Evolutionary conservation across 225 moss, liverwort and hornwort species (phyloP), one percentile per base, ranked within the genome.

Genomic region (Polytrichum formosum): DNA sequence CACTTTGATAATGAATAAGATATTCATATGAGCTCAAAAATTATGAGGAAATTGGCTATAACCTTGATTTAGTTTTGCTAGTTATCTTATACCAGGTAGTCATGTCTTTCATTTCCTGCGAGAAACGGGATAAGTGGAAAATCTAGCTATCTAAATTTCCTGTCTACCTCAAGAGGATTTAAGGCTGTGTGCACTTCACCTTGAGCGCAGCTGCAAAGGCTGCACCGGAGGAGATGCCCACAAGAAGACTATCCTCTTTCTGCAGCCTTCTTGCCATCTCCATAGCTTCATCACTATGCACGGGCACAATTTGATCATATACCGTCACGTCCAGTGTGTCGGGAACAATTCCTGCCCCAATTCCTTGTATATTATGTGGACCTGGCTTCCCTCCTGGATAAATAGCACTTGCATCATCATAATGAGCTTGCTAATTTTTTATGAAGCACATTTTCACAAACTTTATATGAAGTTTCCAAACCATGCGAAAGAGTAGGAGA

Each of bases 141-240:
- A 13, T 46, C 6, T 10, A 46, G 46, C 46, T 10, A 3, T 46
- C 1, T 13, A 13, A 0, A 13, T 30, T 29, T 30, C 62, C 62
- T 26, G 27, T 7, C 5, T 70, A 27, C 22, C 26, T 70, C 1
- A 19, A 9, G 28, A 22, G 54, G 70, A 21, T 6, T 58, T 25
- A 62, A 16, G 26, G 22, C 7, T 16, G 26, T 19, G 10, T 46
- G 46, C 46, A 46, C 46, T 46, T 28, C 77, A 96, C 89, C 85
- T 85, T 78, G 53, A 93, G 53, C 35, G 93, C 93, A 65, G 81
- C 91, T 63, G 81, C 85, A 28, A 92, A 72, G 37, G 91, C 92
- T 26, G 89, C 82, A 64, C 93, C 93, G 0, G 92, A 91, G 5
- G 96, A 93, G 60, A 96, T 89, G 54, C 96, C 93, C 53, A 86